A percentile compares a stretch with the other conserved stretches of the same genome.
phyloP scores from a whole-genome alignment of 371 early-diverging fungal species.

The Lichtheimia ornata region DNA sequence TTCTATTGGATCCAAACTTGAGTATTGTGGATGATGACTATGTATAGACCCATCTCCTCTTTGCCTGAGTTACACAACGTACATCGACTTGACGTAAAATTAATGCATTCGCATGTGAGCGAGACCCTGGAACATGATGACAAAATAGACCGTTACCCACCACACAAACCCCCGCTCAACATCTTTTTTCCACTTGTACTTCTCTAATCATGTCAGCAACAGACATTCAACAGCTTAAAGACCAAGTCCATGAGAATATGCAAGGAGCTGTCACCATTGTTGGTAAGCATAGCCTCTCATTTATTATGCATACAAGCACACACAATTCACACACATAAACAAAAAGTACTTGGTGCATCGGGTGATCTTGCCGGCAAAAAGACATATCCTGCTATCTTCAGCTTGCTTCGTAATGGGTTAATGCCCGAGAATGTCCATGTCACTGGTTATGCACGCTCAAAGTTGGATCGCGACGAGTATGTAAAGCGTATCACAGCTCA shows the following conservation, averaged over 20 bases:
- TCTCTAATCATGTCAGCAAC: neutral
- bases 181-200: neutral
- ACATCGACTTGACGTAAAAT: no score
- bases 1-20: no score
- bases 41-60: no score
- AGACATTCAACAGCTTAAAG: constrained; percentile 9
- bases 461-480: constrained; percentile 79
- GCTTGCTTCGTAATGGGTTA: constrained; percentile 74
- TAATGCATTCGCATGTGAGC: no score
- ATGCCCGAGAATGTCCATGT: constrained; percentile 80
- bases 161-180: no score
- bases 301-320: neutral
- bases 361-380: constrained; percentile 98
- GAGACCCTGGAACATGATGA: no score
- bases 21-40: no score
- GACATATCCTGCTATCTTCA: constrained; percentile 96
- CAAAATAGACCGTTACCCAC: no score
- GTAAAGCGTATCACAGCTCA: constrained; percentile 68
- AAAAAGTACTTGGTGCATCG: constrained; percentile 85
- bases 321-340: constrained; percentile 4
- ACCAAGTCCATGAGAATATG: constrained; percentile 14
- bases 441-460: constrained; percentile 95
- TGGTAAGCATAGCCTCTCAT: constrained; percentile 9
- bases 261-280: constrained; percentile 24
- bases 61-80: no score